Conservation (phyloP, 2,329 filamentous ascomycete species). For the Fusarium ambrosium region DNA sequence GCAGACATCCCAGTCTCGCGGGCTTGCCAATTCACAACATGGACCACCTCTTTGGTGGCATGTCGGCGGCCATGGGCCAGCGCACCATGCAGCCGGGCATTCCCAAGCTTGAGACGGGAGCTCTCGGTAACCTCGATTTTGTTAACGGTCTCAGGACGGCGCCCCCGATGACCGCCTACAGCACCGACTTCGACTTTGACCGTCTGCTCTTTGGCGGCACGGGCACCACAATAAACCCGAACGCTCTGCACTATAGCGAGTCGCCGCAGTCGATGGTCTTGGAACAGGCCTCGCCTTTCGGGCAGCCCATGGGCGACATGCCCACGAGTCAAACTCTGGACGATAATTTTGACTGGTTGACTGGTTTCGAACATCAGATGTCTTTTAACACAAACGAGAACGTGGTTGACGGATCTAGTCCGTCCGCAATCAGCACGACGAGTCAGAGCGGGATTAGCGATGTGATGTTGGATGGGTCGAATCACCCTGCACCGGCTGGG, state of each 20-base stretch:
- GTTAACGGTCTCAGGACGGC: constrained; percentile 82
- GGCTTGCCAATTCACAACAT: constrained; percentile 72
- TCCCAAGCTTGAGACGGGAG: constrained; percentile 85
- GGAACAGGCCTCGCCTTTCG: constrained; percentile 73
- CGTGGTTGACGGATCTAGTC: constrained; percentile 92
- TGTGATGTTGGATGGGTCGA: constrained; percentile 87
- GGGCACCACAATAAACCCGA: constrained; percentile 77
- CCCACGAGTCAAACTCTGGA: constrained; percentile 73
- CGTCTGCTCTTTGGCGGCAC: constrained; percentile 74
- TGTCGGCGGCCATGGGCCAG: constrained; percentile 77
- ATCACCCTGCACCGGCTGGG: constrained; percentile 68
- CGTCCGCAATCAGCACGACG: constrained; percentile 93
- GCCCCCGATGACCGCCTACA: constrained; percentile 73
- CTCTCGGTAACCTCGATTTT: constrained; percentile 74
- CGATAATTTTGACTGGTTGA: constrained; percentile 85
- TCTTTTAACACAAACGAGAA: constrained; percentile 80
- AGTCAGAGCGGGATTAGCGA: constrained; percentile 94
- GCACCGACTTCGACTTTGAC: constrained; percentile 63
- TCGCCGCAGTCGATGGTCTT: constrained; percentile 77
- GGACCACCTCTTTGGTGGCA: constrained; percentile 78
- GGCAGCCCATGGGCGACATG: constrained; percentile 69
- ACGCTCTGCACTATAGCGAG: constrained; percentile 85
- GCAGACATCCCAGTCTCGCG: constrained; percentile 80
- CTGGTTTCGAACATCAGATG: constrained; percentile 84
- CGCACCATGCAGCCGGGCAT: constrained; percentile 77